Evolutionary conservation across 148 eudicot species (phyloP), one percentile per base, ranked within the genome.

Genomic region (Camellia japonica): DNA sequence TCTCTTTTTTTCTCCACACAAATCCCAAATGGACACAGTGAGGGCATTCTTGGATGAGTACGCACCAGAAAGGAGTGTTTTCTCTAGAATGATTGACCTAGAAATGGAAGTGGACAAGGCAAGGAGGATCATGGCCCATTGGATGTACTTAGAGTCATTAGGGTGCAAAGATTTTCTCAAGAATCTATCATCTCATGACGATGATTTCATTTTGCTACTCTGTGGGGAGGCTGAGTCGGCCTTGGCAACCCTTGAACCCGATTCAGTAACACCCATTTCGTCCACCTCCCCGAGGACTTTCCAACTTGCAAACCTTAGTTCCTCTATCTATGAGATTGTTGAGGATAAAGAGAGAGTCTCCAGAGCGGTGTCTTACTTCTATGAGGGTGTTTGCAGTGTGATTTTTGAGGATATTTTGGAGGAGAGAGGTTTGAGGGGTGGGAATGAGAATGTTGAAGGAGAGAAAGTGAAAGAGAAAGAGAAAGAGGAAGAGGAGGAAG

Each of bases 331-430:
- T 44, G 11, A 63, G 16, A 19, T 65, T 13, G 7, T 52, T 47
- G 18, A 42, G n/a, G 12, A 77, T 20, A 64, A 20, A n/a, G 71
- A 77, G 7, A 46, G 20, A 2, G 12, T 78, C 20, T 52, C 59
- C 12, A 38, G 18, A 67, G 72, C 52, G 47, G 68, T 66, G 47
- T 51, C 42, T 68, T 49, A 67, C 6, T 7, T 58, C 10, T 55
- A 64, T 54, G 11, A 38, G 30, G 73, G 73, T 8, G 56, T 44
- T 23, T 78, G 42, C 12, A 78, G 60, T 23, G 14, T 65, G 51
- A 19, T 78, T 67, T 78, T 78, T 38, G 73, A 67, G 15, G 80
- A 78, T 67, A 67, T 78, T 18, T 67, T 78, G 80, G 73, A 67
- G 73, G 80, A 78, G 80, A 78, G 73, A 59, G 80, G 80, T 5